phyloP scores from a whole-genome alignment of 2,329 filamentous ascomycete species.

The Kalaharituber pfeilii region DNA sequence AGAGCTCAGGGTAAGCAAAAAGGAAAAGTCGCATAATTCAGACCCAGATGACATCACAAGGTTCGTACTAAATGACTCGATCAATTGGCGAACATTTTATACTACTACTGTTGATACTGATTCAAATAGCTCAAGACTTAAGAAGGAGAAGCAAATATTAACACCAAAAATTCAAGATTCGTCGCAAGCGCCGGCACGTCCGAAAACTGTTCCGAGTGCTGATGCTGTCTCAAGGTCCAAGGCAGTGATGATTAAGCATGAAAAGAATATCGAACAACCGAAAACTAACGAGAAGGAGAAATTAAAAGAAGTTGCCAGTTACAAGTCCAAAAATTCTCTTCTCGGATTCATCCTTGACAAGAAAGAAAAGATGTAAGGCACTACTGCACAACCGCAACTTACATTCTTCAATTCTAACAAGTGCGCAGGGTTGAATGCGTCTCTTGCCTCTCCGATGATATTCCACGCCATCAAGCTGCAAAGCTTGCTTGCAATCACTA shows the following conservation, averaged over 20 bases:
- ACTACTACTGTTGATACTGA: background rate
- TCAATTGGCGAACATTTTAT: slow-evolving; percentile 6
- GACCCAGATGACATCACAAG: slow-evolving; percentile 6
- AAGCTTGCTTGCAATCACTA: slow-evolving; percentile 62
- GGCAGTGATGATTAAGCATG: slow-evolving; percentile 1
- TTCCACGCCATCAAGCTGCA: slow-evolving; percentile 44
- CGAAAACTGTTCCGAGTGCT: background rate
- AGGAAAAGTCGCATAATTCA: slow-evolving; percentile 8
- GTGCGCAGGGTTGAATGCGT: slow-evolving; percentile 48
- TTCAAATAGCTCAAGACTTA: background rate
- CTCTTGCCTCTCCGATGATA: slow-evolving; percentile 50
- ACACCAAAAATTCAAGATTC: background rate
- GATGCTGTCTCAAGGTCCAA: background rate
- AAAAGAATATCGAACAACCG: slow-evolving; percentile 12
- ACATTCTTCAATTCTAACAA: slow-evolving; percentile 1
- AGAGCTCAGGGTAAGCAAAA: slow-evolving; percentile 5
- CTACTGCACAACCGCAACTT: background rate
- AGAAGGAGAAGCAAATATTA: background rate
- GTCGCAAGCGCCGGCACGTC: too few relatives aligned
- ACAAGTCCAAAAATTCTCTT: background rate
- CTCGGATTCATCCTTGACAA: slow-evolving; percentile 9
- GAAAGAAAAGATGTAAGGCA: slow-evolving; percentile 10
- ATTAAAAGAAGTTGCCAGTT: slow-evolving; percentile 6
- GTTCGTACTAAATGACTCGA: too few relatives aligned
- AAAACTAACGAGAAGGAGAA: slow-evolving; percentile 11